Evolutionary conservation across 768 basidiomycete species (phyloP), one percentile per base, ranked within the genome.

Genomic region (Amanita inopinata): DNA sequence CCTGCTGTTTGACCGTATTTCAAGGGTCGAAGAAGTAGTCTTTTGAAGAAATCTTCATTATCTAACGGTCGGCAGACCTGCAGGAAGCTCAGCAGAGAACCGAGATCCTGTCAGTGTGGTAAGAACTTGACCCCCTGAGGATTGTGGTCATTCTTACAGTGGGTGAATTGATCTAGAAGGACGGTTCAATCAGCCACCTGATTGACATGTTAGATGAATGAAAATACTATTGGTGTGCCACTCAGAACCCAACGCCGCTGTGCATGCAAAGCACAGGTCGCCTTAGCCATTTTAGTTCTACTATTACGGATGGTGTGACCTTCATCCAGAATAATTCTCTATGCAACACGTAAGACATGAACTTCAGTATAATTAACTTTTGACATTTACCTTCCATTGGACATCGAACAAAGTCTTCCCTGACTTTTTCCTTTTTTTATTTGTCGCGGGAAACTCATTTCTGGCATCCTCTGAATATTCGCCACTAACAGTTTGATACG

Each of bases 221-320:
- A 46, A 61, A 85, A 62, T 58, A 93, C 86, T 46, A 96, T 93
- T 0, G 92, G 92, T 5, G 92, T 96, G 20, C 90, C 89, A 19
- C 78, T 78, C 40, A 88, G 62, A 3, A 78, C 73, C 87, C 87
- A 90, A 34, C 87, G 80, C 46, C 81, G 74, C 50, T 90, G 73
- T 0, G 81, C 83, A 12, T 61, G 60, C 17, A 90, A 63, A 12
- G 58, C 74, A 45, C 68, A 78, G 1, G 80, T 76, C 0, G 84
- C 80, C 51, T 70, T 66, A 6, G 86, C 71, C 74, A 85, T 87
- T 64, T 91, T 88, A 0, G 91, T 89, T 58, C 72, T 83, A 2
- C 85, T 75, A 56, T 94, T 96, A 39, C 89, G 78, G 48, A 96
- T 82, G 18, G 56, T 79, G 54, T 96, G 92, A 0, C 88, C 92